phyloP scores from a whole-genome alignment of 345 rosid species.

The Arabis alpina region DNA sequence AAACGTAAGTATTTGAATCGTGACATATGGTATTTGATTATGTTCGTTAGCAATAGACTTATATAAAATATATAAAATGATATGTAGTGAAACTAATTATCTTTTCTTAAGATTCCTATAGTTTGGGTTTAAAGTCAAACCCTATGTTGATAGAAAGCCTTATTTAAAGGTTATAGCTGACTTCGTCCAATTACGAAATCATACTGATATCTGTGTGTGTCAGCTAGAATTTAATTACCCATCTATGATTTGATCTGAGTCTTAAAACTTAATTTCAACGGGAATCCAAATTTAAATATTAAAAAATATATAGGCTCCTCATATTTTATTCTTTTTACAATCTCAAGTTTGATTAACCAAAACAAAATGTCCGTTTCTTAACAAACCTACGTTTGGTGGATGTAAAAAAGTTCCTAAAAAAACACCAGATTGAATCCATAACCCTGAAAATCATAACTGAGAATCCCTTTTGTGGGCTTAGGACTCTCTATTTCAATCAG shows the following conservation, averaged over 20 bases:
- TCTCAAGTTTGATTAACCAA: neutral
- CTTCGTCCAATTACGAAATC: conserved; percentile 17
- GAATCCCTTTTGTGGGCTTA: no score
- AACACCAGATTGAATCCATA: no score
- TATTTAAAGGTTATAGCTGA: conserved; percentile 32
- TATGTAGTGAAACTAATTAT: neutral
- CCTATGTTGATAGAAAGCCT: conserved; percentile 12
- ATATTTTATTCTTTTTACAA: neutral
- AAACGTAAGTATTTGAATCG: conserved; percentile 1
- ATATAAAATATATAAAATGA: no score
- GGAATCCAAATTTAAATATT: no score
- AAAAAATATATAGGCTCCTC: no score
- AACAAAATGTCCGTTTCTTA: no score
- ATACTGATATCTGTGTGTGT: conserved; percentile 1
- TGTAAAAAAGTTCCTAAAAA: no score
- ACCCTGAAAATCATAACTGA: no score
- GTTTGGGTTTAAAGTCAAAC: conserved; percentile 28
- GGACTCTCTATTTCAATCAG: no score
- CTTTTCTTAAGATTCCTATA: conserved; percentile 16
- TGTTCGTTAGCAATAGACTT: neutral
- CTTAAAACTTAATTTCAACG: neutral
- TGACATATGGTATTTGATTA: neutral
- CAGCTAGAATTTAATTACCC: conserved; percentile 20
- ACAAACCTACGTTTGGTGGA: no score
- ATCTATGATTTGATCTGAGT: neutral